Base-by-base conservation (phyloP, 192 early-diverging fungal species). In the Dissophora globulifera region DNA sequence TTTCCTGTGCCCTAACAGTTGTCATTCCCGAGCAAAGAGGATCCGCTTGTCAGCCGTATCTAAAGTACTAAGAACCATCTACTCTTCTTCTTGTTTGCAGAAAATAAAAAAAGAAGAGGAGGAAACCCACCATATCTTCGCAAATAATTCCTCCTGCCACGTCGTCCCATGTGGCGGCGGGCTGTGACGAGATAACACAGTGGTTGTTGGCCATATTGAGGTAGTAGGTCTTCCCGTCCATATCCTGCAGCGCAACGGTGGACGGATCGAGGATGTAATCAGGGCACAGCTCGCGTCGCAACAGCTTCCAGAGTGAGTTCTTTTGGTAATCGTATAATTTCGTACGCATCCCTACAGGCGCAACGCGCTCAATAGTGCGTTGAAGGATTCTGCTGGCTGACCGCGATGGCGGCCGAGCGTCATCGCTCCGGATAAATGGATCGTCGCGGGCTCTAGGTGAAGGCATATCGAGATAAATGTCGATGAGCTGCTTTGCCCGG, bases 121-220 rank as follows among this genome's bases (percentile, higher is more conserved):
- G 13, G 35, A 38, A 29, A 50, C 27, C 19, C 51, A 79, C 82
- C 94, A 95, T 95, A 27, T 94, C 92, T 63, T 94, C 94, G 72
- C 90, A 93, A 41, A 95, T 87, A 50, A 95, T 91, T 0, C 94
- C 93, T 20, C 89, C 90, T 8, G 62, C 75, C 0, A 76, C 57
- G 64, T 79, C 81, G 9, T 59, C 72, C 57, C 72, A 84, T 58
- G 6, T 40, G 2, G 50, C 58, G 6, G 82, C 79, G 13, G 57
- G 56, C 22, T 16, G 19, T 78, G 68, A 3, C 31, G 30, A 56
- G 58, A 78, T 19, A 51, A 48, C 47, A 49, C 58, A 13, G n/a
- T 41, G 4, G 40, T 57, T 30, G 10, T 29, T 25, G 35, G 64
- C 25, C 22, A 55, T 13, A 12, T 80, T 47, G 22, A 83, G 47